Evolutionary conservation across 1,284 basidiomycete genomes (phyloP), one percentile per base, ranked within the genome.

Genomic region (Melanopsichium pennsylvanicum): DNA sequence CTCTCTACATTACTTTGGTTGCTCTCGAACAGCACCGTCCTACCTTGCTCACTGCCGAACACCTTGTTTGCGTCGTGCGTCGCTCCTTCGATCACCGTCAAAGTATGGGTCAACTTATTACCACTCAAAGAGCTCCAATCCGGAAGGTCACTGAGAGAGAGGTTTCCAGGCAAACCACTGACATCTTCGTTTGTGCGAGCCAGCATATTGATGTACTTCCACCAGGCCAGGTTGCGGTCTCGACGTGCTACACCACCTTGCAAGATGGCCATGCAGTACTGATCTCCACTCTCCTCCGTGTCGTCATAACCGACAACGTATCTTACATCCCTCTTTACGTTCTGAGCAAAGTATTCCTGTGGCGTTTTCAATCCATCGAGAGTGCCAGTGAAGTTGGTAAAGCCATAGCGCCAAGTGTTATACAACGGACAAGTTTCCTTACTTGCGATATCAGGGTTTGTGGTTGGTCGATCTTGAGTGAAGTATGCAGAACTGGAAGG

Each of bases 341-440:
- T 77, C 23, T 68, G 64, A 0, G 42, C 44, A 44, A 79, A 81
- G 43, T 79, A 79, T 35, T 69, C 44, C 15, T 63, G 33, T 0
- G 76, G 73, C 8, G 48, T 50, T 36, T 71, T 57, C 6, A 62
- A 58, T 7, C 69, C 70, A 13, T 55, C 34, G 7, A 64, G 41
- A 2, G 74, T 78, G 6, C 71, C 69, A 16, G 64, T 68, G 40
- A 76, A 76, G 55, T 75, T 71, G 47, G 37, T 37, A 34, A 79
- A 81, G 1, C 79, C 79, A 36, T 81, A 81, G 10, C 79, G 50
- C 76, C 76, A 81, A 7, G 70, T 71, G 61, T 81, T 73, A 66
- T 69, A 81, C 13, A 59, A 38, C 0, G 64, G 52, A 43, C 79
- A 81, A 13, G 19, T 23, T 3, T 41, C 11, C 31, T 54, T 73